These are phyloP conservation scores for Stylonectria norvegica DNA, from an alignment of 2,329 filamentous ascomycete genomes.

Conservation along the genomic window DNA sequence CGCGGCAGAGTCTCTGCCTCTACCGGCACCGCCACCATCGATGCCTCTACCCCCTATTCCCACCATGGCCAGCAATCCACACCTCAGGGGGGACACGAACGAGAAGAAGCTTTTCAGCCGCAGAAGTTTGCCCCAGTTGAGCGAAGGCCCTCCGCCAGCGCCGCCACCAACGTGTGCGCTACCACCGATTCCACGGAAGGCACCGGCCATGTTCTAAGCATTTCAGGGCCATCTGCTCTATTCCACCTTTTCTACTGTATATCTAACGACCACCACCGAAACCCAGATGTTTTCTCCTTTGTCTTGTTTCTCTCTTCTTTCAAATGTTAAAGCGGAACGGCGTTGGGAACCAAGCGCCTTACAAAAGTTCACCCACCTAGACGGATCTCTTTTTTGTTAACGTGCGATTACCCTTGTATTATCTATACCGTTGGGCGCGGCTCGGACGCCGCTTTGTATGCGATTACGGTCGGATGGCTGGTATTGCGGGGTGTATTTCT, in stretches of 20 bases:
- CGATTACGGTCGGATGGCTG: too few relatives aligned
- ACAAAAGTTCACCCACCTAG: too few relatives aligned
- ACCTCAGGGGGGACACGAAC: slow-evolving; percentile 18
- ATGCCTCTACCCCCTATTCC: slow-evolving; percentile 33
- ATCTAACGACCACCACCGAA: slow-evolving; percentile 15
- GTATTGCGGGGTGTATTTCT: too few relatives aligned
- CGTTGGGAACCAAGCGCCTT: slow-evolving; percentile 9
- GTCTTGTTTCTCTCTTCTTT: slow-evolving; percentile 6
- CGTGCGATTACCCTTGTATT: too few relatives aligned
- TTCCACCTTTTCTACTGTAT: slow-evolving; percentile 1
- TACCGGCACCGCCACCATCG: slow-evolving; percentile 29
- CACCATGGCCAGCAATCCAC: slow-evolving; percentile 19
- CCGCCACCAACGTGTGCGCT: slow-evolving; percentile 55
- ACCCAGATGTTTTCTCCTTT: slow-evolving; percentile 8
- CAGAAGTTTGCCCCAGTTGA: slow-evolving; percentile 50
- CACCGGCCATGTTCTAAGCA: slow-evolving; percentile 16
- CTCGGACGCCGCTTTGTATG: slow-evolving; percentile 7
- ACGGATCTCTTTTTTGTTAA: too few relatives aligned
- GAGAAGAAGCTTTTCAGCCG: slow-evolving; percentile 32
- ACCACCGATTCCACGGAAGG: slow-evolving; percentile 46
- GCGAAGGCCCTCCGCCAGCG: slow-evolving; percentile 49
- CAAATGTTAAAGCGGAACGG: slow-evolving; percentile 11
- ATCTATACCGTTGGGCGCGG: slow-evolving; percentile 17
- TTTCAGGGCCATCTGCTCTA: slow-evolving; percentile 7
- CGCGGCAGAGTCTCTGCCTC: slow-evolving; percentile 21